A percentile compares a stretch with the other conserved stretches of the same genome.
These are phyloP conservation scores for Colletotrichum musae DNA, from an alignment of 2,329 filamentous ascomycete species.

Conservation along the genomic window DNA sequence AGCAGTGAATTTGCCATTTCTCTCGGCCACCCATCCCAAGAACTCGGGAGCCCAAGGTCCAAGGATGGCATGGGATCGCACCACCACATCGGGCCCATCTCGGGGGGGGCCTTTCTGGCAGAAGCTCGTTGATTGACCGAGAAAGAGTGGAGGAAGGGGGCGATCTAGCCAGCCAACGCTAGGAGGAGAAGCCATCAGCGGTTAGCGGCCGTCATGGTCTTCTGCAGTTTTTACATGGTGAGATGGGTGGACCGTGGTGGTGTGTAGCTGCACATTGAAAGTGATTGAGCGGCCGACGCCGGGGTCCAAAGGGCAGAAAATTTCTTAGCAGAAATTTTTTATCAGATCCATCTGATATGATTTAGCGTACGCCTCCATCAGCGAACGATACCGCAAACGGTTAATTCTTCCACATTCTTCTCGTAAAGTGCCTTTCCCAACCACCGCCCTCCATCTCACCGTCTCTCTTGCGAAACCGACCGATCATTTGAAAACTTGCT, in stretches of 20 bases:
- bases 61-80: constrained; percentile 5
- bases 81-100: constrained; percentile 35
- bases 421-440: constrained; percentile 12
- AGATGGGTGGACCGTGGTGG: not conserved
- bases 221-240: no score
- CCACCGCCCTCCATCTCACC: constrained; percentile 15
- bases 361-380: constrained; percentile 20
- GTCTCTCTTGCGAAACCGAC: not conserved
- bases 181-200: constrained; percentile 12
- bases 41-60: not conserved
- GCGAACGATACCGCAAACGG: constrained; percentile 34
- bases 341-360: constrained; percentile 42
- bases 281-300: not conserved
- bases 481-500: not conserved
- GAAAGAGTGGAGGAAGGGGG: constrained; percentile 13
- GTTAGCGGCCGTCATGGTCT: constrained; percentile 11
- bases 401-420: constrained; percentile 7
- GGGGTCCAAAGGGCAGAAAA: not conserved
- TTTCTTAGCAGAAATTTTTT: constrained; percentile 21
- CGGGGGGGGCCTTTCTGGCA: not conserved
- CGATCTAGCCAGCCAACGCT: constrained; percentile 4
- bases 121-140: not conserved
- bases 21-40: not conserved
- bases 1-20: not conserved
- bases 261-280: no score